Base-by-base conservation (phyloP, 2,329 filamentous ascomycete genomes). In the Calonectria hawksworthii region DNA sequence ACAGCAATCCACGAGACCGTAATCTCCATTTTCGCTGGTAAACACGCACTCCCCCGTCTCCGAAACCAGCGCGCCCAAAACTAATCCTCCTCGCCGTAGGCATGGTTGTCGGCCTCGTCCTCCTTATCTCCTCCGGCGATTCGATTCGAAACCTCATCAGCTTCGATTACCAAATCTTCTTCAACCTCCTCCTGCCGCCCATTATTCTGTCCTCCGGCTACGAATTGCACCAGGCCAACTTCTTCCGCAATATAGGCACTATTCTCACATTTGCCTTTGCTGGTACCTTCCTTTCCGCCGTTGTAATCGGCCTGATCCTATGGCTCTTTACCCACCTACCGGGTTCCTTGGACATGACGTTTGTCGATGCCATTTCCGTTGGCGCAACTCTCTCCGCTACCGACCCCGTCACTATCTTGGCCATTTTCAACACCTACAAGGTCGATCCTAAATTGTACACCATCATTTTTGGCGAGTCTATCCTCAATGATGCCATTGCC, bases 81-180 rank as follows among this genome's bases (percentile, higher is more conserved):
- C 28, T 36, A 30, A n/a, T 36, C 18, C 16, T 11, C 64, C 26
- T 66, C 38, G 16, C 30, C 47, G 52, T 51, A 98, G 96, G 96
- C 82, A 99, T 99, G 97, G 94, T 96, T 73, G 95, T 99, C 75
- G 97, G 97, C 8, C 89, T 99, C 80, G 91, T 98, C 74, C 92
- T 99, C 73, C 92, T 97, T 82, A 88, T 98, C 76, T 95, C 93
- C 54, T 93, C 94, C 68, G 93, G 94, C 78, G 93, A 95, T 76
- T 95, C 94, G 76, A 96, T 99, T 81, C 94, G 96, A 84, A 94
- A 95, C 83, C 93, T 95, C 77, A 96, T 99, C 83, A 98, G 94
- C 86, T 99, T 99, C 89, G 94, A 99, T 88, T 98, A 98, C 85
- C 96, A 99, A 84, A 98, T 99, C 89, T 99, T 99, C 90, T 99